Percentiles rank a stretch among this genome's conserved stretches.
phyloP scores from a whole-genome alignment of 2,329 filamentous ascomycete genomes.

The Aspergillus felis region DNA sequence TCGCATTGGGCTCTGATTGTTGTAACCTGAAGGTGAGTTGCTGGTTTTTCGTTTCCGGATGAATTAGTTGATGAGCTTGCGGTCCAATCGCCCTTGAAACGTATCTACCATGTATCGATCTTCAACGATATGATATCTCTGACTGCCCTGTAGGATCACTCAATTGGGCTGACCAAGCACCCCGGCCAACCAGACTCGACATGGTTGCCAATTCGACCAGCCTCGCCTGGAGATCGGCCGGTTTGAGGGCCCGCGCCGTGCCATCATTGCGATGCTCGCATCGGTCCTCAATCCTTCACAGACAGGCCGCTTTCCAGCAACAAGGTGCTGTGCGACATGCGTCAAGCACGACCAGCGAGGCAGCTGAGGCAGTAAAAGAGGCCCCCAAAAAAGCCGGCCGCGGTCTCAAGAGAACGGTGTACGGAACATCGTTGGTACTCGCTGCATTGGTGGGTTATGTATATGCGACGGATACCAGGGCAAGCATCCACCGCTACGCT shows the following conservation, averaged over 20 bases:
- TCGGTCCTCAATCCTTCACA: conserved; percentile 16
- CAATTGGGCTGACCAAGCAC: not conserved
- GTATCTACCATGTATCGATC: no score
- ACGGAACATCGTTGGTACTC: conserved; percentile 52
- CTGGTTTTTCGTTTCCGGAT: not conserved
- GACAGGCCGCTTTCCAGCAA: not conserved
- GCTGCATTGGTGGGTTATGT: conserved; percentile 53
- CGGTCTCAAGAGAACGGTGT: conserved; percentile 24
- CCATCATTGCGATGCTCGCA: conserved; percentile 21
- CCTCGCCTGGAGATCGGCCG: conserved; percentile 24
- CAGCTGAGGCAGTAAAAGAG: conserved; percentile 7
- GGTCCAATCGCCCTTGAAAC: not conserved
- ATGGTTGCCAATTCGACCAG: conserved; percentile 22
- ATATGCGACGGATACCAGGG: conserved; percentile 71
- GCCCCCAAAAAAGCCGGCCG: conserved; percentile 28
- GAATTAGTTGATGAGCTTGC: no score
- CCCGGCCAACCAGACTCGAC: not conserved
- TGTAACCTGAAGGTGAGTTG: not conserved
- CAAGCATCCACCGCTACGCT: conserved; percentile 65
- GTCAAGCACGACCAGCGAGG: conserved; percentile 9
- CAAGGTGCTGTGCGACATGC: conserved; percentile 9
- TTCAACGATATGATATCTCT: not conserved
- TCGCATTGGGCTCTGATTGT: not conserved
- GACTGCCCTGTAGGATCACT: not conserved
- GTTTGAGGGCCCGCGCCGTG: conserved; percentile 22